phyloP scores from a whole-genome alignment of 768 basidiomycete genomes.

The Mrakia blollopis region DNA sequence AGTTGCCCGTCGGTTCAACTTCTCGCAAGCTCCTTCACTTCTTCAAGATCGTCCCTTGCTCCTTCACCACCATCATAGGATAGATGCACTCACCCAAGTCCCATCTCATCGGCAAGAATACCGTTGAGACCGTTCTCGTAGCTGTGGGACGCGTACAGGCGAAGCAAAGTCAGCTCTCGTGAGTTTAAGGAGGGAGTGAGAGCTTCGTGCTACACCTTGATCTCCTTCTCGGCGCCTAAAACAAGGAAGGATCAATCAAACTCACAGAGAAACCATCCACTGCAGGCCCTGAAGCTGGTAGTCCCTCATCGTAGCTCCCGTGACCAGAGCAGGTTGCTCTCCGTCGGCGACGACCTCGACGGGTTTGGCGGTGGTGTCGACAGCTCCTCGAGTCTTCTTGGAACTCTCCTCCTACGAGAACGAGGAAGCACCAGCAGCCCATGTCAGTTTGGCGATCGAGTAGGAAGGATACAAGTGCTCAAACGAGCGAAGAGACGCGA shows the following conservation, averaged over 20 bases:
- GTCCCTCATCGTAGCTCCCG: conserved; percentile 76
- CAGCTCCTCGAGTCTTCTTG: neutral
- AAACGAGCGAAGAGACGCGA: no score
- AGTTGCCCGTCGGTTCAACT: neutral
- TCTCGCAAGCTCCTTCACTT: neutral
- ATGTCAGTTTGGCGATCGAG: neutral
- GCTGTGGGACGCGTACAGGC: neutral
- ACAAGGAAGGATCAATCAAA: conserved; percentile 55
- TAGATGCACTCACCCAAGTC: conserved; percentile 57
- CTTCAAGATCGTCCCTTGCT: neutral
- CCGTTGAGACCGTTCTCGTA: conserved; percentile 37
- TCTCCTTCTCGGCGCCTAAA: no score
- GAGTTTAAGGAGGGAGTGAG: no score
- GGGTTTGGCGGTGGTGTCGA: conserved; percentile 34
- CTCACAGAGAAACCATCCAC: conserved; percentile 76
- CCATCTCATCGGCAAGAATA: conserved; percentile 84
- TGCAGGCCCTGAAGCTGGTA: conserved; percentile 93
- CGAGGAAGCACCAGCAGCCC: neutral
- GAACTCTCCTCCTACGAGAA: conserved; percentile 19
- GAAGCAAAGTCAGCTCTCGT: neutral
- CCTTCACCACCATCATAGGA: no score
- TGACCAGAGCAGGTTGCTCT: conserved; percentile 69
- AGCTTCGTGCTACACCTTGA: no score
- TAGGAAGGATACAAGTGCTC: neutral
- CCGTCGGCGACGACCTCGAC: conserved; percentile 34